Percentiles rank a stretch among this genome's conserved stretches.
Evolutionary conservation across 2,329 filamentous ascomycete genomes (phyloP).

Genomic region (Oidium heveae): DNA sequence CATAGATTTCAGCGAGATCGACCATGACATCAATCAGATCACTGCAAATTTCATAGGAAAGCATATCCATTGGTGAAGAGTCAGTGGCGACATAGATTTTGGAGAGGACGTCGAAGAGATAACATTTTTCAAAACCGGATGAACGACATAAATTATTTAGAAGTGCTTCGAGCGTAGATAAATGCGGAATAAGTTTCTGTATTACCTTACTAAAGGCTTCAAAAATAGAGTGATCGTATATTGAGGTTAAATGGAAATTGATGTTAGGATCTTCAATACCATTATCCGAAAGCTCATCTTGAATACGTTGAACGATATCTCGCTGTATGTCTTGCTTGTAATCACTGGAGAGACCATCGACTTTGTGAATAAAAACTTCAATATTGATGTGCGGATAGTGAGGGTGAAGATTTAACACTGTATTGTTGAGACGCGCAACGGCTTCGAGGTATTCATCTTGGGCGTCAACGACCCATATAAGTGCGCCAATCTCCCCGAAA

Average conservation of each 20-base stretch:
- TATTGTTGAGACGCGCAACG: slow-evolving; percentile 62
- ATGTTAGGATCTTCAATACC: slow-evolving; percentile 86
- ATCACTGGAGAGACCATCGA: slow-evolving; percentile 90
- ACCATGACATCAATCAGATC: slow-evolving; percentile 98
- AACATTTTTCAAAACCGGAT: slow-evolving; percentile 91
- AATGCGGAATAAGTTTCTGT: slow-evolving; percentile 82
- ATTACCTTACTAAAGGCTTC: slow-evolving; percentile 97
- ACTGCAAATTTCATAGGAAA: slow-evolving; percentile 91
- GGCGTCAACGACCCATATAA: slow-evolving; percentile 97
- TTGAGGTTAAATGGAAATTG: slow-evolving; percentile 86
- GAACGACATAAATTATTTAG: slow-evolving; percentile 84
- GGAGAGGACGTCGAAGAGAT: slow-evolving; percentile 88
- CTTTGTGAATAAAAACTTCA: slow-evolving; percentile 97
- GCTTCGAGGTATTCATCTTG: slow-evolving; percentile 95
- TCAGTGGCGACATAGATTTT: slow-evolving; percentile 99
- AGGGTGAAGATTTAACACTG: slow-evolving; percentile 70
- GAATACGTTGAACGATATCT: slow-evolving; percentile 87
- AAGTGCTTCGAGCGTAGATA: slow-evolving; percentile 78
- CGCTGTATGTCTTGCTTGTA: slow-evolving; percentile 90
- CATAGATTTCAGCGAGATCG: slow-evolving; percentile 88
- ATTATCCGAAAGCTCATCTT: slow-evolving; percentile 81
- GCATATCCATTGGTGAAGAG: slow-evolving; percentile 76
- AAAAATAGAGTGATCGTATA: slow-evolving; percentile 96
- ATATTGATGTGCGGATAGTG: slow-evolving; percentile 86
- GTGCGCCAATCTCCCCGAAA: slow-evolving; percentile 76